Base-by-base conservation (phyloP, 192 early-diverging fungal species). In the Martensiomyces pterosporus region DNA sequence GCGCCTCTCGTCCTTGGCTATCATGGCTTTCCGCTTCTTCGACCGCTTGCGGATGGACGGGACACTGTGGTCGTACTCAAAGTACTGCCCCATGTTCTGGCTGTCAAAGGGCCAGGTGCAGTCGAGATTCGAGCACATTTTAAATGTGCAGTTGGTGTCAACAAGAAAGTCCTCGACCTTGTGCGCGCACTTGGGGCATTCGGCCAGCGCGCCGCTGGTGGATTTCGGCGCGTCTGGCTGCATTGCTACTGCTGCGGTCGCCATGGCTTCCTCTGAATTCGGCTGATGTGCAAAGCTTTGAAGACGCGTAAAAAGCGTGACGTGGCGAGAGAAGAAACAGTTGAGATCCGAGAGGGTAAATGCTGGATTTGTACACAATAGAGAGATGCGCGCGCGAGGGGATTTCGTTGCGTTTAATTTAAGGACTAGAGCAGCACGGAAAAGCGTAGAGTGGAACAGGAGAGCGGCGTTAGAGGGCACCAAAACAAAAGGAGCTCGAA, bases 21-120 rank as follows among this genome's bases (percentile, higher is more conserved):
- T 38, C 39, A 44, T 21, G 0, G 52, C 49, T 21, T 71, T 71
- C 23, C 67, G 60, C 52, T 51, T 57, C 24, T 71, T 71, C 15
- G 67, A 55, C 18, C 55, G 60, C 39, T 60, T 64, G 10, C 60
- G 55, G 24, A 71, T 63, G 10, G 67, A 71, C 23, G 67, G 56
- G 21, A 63, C 52, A 0, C 60, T 35, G 1, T 56, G 40, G 56
- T 71, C 67, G 18, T 64, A 57, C 24, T 58, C 60, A 64, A 71
- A 71, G 44, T 51, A 58, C 9, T 36, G 36, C 33, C 19, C 35
- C 67, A 71, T 63, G 14, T 52, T 32, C 4, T 34, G 18, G 47
- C 55, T 36, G 19, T 64, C 61, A 29, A 71, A 71, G 9, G 67
- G 67, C 67, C 67, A 71, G 10, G 67, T 54, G 52, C 67, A 71